Evolutionary conservation across 1,284 basidiomycete species (phyloP), one percentile per base, ranked within the genome.

Genomic region (Veloporphyrellus conicus): DNA sequence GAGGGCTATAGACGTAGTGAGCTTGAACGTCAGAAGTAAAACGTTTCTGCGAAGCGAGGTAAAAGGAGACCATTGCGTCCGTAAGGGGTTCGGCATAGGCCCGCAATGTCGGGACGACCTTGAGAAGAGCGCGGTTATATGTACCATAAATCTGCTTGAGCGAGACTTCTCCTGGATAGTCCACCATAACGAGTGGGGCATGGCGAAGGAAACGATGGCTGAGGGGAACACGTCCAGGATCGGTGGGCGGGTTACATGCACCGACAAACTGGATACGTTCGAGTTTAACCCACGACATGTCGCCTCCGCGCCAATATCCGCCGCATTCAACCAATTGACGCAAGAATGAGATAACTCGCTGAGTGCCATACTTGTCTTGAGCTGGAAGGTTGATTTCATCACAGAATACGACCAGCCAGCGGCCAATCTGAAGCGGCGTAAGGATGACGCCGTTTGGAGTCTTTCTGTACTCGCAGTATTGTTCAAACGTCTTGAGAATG

Each of bases 251-350:
- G 64, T 99, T 99, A 71, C 96, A 99, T 38, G 96, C 96, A 28
- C 96, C 96, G 34, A 99, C 97, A 63, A 99, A 98, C 68, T 99
- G 96, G 54, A 99, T 97, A 20, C 96, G 86, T 68, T 99, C 96
- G 48, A 99, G 77, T 58, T 86, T 90, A 56, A 99, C 93, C 96
- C 96, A 99, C 8, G 93, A 82, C 79, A 95, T 93, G 68, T 99
- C 96, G 12, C 79, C 82, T 3, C 93, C 83, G 22, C 97, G 80
- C 90, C 95, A 99, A 68, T 93, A 99, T 2, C 96, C 96, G 40
- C 90, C 89, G 23, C 80, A 82, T 70, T 99, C 96, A 41, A 99
- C 93, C 35, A 99, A 79, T 67, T 99, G 96, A 43, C 96, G 88
- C 55, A 99, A 80, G 77, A 99, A 99, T 1, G 94, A 97, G 59